Evolutionary conservation across 306 rosid genomes (phyloP).

Genomic region (Parietaria judaica): DNA sequence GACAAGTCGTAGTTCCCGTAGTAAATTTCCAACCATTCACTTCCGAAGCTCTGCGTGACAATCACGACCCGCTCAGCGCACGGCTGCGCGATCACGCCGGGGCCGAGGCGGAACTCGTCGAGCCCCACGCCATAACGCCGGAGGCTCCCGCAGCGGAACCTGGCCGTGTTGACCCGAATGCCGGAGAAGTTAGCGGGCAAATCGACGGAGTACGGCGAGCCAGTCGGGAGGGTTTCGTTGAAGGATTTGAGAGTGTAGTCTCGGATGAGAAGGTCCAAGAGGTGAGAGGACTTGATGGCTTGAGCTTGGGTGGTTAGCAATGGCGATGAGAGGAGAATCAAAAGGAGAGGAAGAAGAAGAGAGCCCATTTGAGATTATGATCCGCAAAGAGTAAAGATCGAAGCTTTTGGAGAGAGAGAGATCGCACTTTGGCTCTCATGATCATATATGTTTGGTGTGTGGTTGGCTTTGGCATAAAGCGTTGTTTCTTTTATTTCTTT

Average conservation of each 20-base stretch:
- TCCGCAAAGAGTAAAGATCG: slow-evolving; percentile 6
- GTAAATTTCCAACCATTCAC: slow-evolving; percentile 70
- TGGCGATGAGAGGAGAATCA: slow-evolving; percentile 29
- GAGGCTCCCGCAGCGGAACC: slow-evolving; percentile 84
- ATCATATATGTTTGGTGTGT: slow-evolving; percentile 18
- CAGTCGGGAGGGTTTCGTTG: slow-evolving; percentile 42
- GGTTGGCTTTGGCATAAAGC: slow-evolving; percentile 21
- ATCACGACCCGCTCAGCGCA: slow-evolving; percentile 83
- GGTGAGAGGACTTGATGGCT: slow-evolving; percentile 49
- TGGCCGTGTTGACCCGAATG: slow-evolving; percentile 44
- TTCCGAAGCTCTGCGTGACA: slow-evolving; percentile 59
- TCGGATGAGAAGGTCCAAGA: slow-evolving; percentile 79
- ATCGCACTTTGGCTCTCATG: slow-evolving; percentile 26
- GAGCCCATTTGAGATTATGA: slow-evolving; percentile 47
- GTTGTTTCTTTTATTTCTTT: slow-evolving; percentile 5
- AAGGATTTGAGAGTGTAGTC: slow-evolving; percentile 65
- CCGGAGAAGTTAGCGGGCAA: slow-evolving; percentile 75
- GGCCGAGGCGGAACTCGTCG: slow-evolving; percentile 57
- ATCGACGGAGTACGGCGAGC: slow-evolving; percentile 39
- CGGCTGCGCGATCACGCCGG: slow-evolving; percentile 63
- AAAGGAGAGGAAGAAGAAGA: slow-evolving; percentile 29
- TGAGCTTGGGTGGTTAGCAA: slow-evolving; percentile 37
- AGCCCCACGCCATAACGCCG: slow-evolving; percentile 69
- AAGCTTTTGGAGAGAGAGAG: slow-evolving; percentile 16
- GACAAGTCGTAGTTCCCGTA: slow-evolving; percentile 58